phyloP scores from a whole-genome alignment of 352 stramenopile species.

The Pythium biforme region DNA sequence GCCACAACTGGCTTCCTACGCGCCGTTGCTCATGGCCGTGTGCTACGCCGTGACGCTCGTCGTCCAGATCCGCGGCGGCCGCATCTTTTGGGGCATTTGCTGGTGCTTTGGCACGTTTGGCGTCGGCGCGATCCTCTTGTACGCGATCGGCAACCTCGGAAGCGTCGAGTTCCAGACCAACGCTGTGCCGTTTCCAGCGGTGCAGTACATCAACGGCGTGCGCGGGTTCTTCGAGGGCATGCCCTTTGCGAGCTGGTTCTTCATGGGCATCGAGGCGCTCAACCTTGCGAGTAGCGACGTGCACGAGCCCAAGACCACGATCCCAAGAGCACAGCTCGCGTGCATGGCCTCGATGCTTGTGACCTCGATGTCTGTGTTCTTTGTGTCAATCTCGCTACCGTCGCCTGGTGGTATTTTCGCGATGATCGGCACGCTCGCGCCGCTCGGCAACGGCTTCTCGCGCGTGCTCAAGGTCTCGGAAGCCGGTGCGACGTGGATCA shows the following conservation, averaged over 20 bases:
- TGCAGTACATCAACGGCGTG: slow-evolving; percentile 6
- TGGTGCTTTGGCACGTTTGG: background rate
- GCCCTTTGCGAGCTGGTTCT: slow-evolving; percentile 22
- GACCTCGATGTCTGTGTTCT: background rate
- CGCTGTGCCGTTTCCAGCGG: background rate
- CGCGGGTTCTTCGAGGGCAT: background rate
- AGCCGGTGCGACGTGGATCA: slow-evolving; percentile 13
- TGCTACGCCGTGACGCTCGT: slow-evolving; percentile 12
- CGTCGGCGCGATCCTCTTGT: background rate
- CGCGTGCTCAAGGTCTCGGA: slow-evolving; percentile 12
- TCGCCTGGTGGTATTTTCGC: background rate
- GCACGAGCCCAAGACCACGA: background rate
- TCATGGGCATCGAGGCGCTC: slow-evolving; percentile 22
- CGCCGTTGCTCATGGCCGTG: slow-evolving; percentile 9
- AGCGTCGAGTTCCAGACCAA: slow-evolving; percentile 5
- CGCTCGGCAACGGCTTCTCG: slow-evolving; percentile 15
- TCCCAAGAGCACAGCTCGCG: slow-evolving; percentile 10
- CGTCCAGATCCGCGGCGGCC: background rate
- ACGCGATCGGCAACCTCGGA: background rate
- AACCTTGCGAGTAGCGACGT: slow-evolving; percentile 21
- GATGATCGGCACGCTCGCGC: background rate
- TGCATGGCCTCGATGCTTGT: slow-evolving; percentile 3
- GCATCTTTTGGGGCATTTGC: background rate
- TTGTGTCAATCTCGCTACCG: slow-evolving; percentile 4
- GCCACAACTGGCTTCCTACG: slow-evolving; percentile 7